phyloP scores from a whole-genome alignment of 83 land plant species.

The Isoetes engelmannii region DNA sequence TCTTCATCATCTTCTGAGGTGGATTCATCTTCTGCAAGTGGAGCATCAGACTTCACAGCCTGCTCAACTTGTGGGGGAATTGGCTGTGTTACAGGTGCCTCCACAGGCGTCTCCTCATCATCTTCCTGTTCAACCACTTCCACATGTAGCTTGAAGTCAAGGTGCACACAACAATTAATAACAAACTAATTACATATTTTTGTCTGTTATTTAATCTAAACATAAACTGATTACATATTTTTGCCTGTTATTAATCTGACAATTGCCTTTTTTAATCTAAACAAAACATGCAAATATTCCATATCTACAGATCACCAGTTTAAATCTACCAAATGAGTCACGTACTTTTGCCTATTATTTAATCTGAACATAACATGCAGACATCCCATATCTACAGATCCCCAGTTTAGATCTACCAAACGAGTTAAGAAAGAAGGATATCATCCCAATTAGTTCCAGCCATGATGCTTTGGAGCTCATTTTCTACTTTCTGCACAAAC shows the following conservation, averaged over 20 bases:
- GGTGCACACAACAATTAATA: neutral
- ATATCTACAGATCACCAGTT: neutral
- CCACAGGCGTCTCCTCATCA: neutral
- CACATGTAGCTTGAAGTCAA: neutral
- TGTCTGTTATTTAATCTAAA: too few species aligned
- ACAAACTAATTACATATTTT: neutral
- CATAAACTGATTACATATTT: constrained; percentile 1
- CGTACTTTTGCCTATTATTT: neutral
- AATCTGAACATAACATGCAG: neutral
- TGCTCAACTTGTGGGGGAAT: neutral
- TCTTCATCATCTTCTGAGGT: neutral
- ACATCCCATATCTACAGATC: neutral
- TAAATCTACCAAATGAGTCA: too few species aligned
- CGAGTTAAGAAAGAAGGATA: neutral
- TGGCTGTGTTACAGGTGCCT: neutral
- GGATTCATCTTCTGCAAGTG: neutral
- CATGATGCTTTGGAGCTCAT: neutral
- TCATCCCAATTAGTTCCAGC: neutral
- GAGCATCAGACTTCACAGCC: neutral
- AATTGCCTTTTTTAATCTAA: neutral
- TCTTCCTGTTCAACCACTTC: constrained; percentile 3
- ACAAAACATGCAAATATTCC: neutral
- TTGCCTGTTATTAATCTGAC: neutral
- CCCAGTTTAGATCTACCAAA: neutral
- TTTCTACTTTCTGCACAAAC: neutral